phyloP scores from a whole-genome alignment of 73 alveolate species.

The Tetrahymena malaccensis region DNA sequence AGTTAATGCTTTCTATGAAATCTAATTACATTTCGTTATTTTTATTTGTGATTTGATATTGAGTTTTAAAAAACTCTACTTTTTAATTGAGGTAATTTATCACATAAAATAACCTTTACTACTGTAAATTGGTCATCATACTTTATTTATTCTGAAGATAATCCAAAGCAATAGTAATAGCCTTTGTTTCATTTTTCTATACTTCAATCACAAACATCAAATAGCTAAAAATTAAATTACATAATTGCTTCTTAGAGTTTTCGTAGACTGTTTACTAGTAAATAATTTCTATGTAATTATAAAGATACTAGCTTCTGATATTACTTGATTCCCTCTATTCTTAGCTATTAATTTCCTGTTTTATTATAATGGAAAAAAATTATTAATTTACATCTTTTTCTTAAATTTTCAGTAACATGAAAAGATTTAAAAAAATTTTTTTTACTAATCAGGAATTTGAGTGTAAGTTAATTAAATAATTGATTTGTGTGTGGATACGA shows the following conservation, averaged over 20 bases:
- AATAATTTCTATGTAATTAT: background rate
- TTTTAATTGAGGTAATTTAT: background rate
- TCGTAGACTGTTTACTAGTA: background rate
- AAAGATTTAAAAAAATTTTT: too few relatives aligned
- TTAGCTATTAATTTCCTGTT: background rate
- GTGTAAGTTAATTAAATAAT: background rate
- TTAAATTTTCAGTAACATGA: too few relatives aligned
- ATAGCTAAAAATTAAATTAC: background rate
- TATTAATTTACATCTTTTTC: too few relatives aligned
- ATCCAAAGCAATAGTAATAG: background rate
- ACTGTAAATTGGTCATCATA: background rate
- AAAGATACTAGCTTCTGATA: background rate
- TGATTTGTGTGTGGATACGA: too few relatives aligned
- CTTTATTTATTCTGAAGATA: background rate
- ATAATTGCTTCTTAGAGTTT: background rate
- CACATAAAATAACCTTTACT: background rate
- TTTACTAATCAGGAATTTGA: too few relatives aligned
- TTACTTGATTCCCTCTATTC: background rate
- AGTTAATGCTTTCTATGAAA: background rate
- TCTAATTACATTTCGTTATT: background rate
- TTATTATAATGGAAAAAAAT: background rate
- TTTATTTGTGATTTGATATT: background rate
- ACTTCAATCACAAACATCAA: background rate
- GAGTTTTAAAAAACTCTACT: background rate
- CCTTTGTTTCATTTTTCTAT: background rate